Evolutionary conservation across 225 moss, liverwort and hornwort genomes (phyloP).

Genomic region (Physcomitrium patens): DNA sequence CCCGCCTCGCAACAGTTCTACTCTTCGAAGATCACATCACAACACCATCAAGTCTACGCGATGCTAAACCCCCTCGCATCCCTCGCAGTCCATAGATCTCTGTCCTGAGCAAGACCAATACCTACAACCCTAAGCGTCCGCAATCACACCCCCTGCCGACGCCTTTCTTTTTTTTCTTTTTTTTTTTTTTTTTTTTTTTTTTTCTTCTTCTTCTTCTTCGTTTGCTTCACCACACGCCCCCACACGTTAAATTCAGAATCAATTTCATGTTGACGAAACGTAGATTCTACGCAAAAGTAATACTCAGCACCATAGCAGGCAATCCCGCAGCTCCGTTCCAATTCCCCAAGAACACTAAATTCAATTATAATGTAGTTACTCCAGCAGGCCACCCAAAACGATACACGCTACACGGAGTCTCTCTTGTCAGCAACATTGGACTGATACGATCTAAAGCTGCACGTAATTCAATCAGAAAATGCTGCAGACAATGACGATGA

Average conservation of each 20-base stretch:
- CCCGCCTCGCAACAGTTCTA: neutral
- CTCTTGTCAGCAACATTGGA: neutral
- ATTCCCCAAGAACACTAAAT: neutral
- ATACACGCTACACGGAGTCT: neutral
- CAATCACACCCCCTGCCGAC: too few relatives aligned
- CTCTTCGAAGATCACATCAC: constrained; percentile 5
- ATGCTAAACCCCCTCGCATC: neutral
- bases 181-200: too few relatives aligned
- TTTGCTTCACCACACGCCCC: neutral
- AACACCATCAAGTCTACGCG: neutral
- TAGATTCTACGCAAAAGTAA: constrained; percentile 15
- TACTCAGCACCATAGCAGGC: constrained; percentile 9
- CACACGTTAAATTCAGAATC: constrained; percentile 25
- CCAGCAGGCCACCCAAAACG: neutral
- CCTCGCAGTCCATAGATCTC: neutral
- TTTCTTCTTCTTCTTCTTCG: too few relatives aligned
- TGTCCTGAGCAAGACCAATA: neutral
- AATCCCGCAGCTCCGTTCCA: neutral
- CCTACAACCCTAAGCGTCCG: constrained; percentile 18
- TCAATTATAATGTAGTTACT: neutral
- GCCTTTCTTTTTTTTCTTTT: neutral
- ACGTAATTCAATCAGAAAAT: neutral
- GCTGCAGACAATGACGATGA: constrained; percentile 5
- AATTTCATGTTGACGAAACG: constrained; percentile 3
- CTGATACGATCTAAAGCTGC: neutral